These are phyloP conservation scores for Candida tibetensis DNA, from an alignment of 805 yeast species.

Conservation along the genomic window DNA sequence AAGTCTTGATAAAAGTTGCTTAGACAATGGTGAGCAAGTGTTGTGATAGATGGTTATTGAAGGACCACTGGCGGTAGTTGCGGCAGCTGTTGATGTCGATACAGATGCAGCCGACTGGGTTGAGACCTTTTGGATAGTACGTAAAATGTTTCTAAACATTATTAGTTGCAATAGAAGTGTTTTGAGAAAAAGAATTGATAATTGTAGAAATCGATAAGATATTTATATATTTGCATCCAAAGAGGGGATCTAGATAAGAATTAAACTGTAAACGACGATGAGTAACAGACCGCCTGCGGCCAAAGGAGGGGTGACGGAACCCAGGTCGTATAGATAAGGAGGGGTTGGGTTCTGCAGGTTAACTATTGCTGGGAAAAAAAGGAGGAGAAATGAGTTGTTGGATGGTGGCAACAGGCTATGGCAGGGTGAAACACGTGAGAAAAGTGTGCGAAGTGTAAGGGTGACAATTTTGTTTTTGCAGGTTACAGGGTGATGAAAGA, in stretches of 20 bases:
- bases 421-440: no score
- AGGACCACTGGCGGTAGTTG: constrained; percentile 4
- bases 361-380: no score
- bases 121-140: constrained; percentile 3
- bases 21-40: constrained; percentile 23
- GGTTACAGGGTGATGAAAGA: no score
- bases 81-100: neutral
- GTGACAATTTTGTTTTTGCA: no score
- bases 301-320: neutral
- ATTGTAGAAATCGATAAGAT: no score
- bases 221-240: constrained; percentile 1
- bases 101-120: neutral
- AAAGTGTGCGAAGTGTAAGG: no score
- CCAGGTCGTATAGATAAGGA: neutral
- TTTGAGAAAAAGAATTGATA: no score
- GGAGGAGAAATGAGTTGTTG: no score
- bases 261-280: neutral
- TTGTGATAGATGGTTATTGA: constrained; percentile 32
- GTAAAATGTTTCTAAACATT: constrained; percentile 9
- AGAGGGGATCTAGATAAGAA: neutral
- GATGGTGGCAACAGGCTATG: no score
- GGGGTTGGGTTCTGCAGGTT: neutral
- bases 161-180: neutral
- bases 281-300: neutral
- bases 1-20: constrained; percentile 24